Conservation (phyloP, 2,329 filamentous ascomycete species). For the Westerdykella ornata region DNA sequence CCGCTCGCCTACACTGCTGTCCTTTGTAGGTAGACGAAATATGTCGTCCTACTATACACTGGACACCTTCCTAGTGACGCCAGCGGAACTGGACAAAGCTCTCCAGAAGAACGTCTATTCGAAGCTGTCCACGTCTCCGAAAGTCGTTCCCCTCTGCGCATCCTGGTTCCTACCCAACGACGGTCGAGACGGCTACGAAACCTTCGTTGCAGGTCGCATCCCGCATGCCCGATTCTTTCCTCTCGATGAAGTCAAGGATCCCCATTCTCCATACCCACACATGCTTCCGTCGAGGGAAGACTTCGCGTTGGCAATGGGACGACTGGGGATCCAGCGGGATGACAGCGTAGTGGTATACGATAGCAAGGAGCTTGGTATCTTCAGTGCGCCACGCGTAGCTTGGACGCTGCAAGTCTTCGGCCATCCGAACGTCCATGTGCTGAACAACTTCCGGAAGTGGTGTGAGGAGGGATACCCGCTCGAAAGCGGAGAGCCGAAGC, state of each 20-base stretch:
- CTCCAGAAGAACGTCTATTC: constrained; percentile 75
- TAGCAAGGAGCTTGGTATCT: constrained; percentile 81
- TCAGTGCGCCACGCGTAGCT: constrained; percentile 85
- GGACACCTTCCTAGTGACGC: constrained; percentile 79
- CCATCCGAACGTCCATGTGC: constrained; percentile 76
- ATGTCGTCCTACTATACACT: constrained; percentile 44
- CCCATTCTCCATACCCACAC: constrained; percentile 82
- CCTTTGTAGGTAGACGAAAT: constrained; percentile 14
- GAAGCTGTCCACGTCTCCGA: constrained; percentile 71
- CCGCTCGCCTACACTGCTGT: constrained; percentile 10
- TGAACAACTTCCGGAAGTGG: constrained; percentile 97
- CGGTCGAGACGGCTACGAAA: constrained; percentile 68
- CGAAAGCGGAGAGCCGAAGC: constrained; percentile 65
- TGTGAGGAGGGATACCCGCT: constrained; percentile 74
- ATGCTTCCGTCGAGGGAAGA: constrained; percentile 81
- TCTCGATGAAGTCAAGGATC: constrained; percentile 84
- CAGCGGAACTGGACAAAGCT: constrained; percentile 72
- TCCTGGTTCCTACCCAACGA: constrained; percentile 97
- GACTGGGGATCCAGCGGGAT: constrained; percentile 76
- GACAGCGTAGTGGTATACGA: constrained; percentile 95
- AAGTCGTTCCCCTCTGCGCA: constrained; percentile 83
- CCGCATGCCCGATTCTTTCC: constrained; percentile 93
- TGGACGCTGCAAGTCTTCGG: constrained; percentile 93
- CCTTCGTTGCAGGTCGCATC: constrained; percentile 76
- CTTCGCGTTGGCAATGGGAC: constrained; percentile 83